phyloP scores from a whole-genome alignment of 768 basidiomycete genomes.

The Leccinum broughii region DNA sequence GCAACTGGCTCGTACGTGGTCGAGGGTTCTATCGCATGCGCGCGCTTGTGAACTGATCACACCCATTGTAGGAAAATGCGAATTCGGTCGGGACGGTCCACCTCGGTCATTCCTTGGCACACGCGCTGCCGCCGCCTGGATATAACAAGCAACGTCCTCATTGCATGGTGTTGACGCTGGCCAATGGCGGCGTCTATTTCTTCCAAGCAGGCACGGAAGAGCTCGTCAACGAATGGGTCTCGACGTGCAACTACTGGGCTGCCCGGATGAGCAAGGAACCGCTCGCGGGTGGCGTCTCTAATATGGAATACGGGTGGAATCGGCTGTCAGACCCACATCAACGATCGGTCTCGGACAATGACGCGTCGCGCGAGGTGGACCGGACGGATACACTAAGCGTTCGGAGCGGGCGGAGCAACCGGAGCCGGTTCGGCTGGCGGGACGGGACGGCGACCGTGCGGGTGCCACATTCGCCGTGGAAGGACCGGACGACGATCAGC shows the following conservation, averaged over 20 bases:
- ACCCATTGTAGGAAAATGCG: conserved; percentile 73
- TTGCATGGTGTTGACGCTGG: conserved; percentile 90
- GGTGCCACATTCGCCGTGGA: conserved; percentile 67
- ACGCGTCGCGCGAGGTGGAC: conserved; percentile 49
- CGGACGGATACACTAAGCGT: conserved; percentile 67
- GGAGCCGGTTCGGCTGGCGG: conserved; percentile 72
- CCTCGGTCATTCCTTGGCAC: conserved; percentile 86
- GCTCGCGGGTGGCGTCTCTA: conserved; percentile 92
- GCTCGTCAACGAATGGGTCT: conserved; percentile 98
- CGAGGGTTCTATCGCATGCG: not conserved
- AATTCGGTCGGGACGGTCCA: conserved; percentile 77
- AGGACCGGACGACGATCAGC: conserved; percentile 75
- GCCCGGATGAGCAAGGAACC: conserved; percentile 95
- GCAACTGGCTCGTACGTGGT: conserved; percentile 92
- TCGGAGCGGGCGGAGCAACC: conserved; percentile 70
- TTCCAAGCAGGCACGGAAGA: conserved; percentile 99
- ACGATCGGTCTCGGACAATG: conserved; percentile 60
- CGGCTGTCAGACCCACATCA: conserved; percentile 60
- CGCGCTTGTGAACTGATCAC: conserved; percentile 9
- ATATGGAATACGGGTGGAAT: conserved; percentile 99
- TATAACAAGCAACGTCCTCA: conserved; percentile 89
- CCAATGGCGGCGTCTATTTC: conserved; percentile 91
- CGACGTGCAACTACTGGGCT: conserved; percentile 99
- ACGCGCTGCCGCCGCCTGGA: conserved; percentile 86
- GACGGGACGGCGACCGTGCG: conserved; percentile 68